Percentiles rank a stretch among this genome's conserved stretches.
Conservation (phyloP, 257 asterid species). For the Solanum peruvianum region DNA sequence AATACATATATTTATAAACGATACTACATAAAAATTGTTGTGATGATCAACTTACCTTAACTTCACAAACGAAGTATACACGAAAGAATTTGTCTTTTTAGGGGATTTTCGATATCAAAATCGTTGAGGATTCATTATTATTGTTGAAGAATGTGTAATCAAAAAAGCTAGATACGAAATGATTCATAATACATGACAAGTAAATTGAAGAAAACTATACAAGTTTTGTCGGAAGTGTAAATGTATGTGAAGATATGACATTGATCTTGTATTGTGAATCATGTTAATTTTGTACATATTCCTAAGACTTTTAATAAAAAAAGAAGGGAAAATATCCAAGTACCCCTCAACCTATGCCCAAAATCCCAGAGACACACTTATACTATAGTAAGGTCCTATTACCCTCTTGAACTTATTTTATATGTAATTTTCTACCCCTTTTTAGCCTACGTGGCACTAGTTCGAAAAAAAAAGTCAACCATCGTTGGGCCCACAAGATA, state of each 20-base stretch:
- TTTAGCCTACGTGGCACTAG: too few relatives aligned
- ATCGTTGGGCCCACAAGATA: too few relatives aligned
- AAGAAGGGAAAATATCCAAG: too few relatives aligned
- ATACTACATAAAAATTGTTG: neutral
- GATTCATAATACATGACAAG: neutral
- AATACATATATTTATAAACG: neutral
- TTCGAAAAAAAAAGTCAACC: too few relatives aligned
- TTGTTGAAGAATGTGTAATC: too few relatives aligned
- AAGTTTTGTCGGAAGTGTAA: neutral
- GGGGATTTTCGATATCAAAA: slow-evolving; percentile 86
- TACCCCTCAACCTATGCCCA: too few relatives aligned
- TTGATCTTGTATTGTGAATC: too few relatives aligned
- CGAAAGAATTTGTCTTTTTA: slow-evolving; percentile 82
- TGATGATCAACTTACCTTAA: slow-evolving; percentile 28
- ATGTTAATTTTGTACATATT: neutral
- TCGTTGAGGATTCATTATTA: slow-evolving; percentile 52
- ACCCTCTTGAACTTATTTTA: too few relatives aligned
- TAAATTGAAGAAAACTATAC: neutral
- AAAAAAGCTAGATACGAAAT: too few relatives aligned
- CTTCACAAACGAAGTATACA: slow-evolving; percentile 89
- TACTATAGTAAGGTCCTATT: too few relatives aligned
- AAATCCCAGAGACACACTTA: too few relatives aligned
- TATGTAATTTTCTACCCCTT: too few relatives aligned
- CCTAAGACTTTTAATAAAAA: neutral
- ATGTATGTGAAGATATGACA: neutral